Percentiles rank a stretch among this genome's conserved stretches.
Evolutionary conservation across 106 monocot species (phyloP).

Genomic region (Xerophyta viscosa): DNA sequence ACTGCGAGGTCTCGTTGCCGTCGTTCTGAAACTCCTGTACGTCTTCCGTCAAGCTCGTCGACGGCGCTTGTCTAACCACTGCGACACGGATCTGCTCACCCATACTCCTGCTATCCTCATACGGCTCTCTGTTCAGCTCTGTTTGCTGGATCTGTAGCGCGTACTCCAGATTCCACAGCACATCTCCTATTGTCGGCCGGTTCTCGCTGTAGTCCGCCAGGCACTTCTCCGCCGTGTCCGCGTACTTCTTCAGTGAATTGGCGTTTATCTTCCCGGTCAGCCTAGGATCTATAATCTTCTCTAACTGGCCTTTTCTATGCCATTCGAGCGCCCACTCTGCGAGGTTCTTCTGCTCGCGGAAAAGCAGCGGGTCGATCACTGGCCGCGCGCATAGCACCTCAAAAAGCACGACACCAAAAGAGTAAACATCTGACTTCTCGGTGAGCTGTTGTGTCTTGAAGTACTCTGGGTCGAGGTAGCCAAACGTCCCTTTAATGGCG

Average conservation of each 20-base stretch:
- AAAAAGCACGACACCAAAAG: constrained; percentile 76
- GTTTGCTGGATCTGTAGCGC: constrained; percentile 55
- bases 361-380: constrained; percentile 23
- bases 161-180: constrained; percentile 84
- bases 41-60: not conserved
- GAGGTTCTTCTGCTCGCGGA: constrained; percentile 58
- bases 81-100: constrained; percentile 1
- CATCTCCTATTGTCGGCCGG: constrained; percentile 60
- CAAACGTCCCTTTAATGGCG: constrained; percentile 74
- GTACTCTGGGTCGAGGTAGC: constrained; percentile 89
- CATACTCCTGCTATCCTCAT: constrained; percentile 39
- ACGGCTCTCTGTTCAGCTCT: constrained; percentile 30
- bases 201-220: constrained; percentile 49
- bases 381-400: constrained; percentile 78
- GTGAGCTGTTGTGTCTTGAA: constrained; percentile 76
- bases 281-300: constrained; percentile 48
- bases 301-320: constrained; percentile 32
- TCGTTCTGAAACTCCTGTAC: not conserved
- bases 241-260: constrained; percentile 57
- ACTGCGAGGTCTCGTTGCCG: not conserved
- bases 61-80: not conserved
- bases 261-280: constrained; percentile 30
- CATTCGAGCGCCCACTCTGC: constrained; percentile 58
- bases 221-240: constrained; percentile 67
- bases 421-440: constrained; percentile 84